A percentile compares a stretch with the other conserved stretches of the same genome.
These are phyloP conservation scores for Lippia alba DNA, from an alignment of 305 asterid species.

Conservation along the genomic window DNA sequence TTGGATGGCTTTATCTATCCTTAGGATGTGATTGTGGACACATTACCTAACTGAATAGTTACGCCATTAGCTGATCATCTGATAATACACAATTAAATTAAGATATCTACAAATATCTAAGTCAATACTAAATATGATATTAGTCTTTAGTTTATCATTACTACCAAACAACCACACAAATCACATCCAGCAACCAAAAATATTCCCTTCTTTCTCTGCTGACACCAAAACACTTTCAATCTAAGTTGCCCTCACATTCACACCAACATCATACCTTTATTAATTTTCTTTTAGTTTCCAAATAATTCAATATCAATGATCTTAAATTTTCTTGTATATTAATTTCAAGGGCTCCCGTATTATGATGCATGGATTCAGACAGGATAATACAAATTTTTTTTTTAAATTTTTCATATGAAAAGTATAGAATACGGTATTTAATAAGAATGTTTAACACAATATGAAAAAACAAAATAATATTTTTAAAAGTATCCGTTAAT, in stretches of 20 bases:
- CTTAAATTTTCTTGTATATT: no score
- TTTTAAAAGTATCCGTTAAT: no score
- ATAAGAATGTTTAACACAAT: no score
- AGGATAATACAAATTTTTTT: no score
- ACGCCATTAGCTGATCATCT: slow-evolving; percentile 27
- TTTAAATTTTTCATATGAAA: no score
- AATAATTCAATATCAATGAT: neutral
- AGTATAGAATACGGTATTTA: no score
- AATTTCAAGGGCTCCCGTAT: neutral
- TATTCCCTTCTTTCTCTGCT: slow-evolving; percentile 37
- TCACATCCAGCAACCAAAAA: slow-evolving; percentile 50
- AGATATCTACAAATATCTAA: slow-evolving; percentile 31
- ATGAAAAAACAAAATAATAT: no score
- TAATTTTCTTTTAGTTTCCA: neutral
- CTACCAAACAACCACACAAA: slow-evolving; percentile 43
- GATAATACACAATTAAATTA: slow-evolving; percentile 27
- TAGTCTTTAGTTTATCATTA: slow-evolving; percentile 24
- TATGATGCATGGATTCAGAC: no score
- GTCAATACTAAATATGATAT: slow-evolving; percentile 36
- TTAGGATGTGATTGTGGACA: slow-evolving; percentile 28
- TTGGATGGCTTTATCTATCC: neutral
- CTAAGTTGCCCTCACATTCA: slow-evolving; percentile 26
- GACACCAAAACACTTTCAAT: slow-evolving; percentile 12
- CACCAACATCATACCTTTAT: no score
- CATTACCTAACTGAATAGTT: slow-evolving; percentile 30